Percentiles rank a stretch among this genome's conserved stretches.
Conservation (phyloP, 495 filamentous ascomycete genomes). For the Cenococcum geophilum region DNA sequence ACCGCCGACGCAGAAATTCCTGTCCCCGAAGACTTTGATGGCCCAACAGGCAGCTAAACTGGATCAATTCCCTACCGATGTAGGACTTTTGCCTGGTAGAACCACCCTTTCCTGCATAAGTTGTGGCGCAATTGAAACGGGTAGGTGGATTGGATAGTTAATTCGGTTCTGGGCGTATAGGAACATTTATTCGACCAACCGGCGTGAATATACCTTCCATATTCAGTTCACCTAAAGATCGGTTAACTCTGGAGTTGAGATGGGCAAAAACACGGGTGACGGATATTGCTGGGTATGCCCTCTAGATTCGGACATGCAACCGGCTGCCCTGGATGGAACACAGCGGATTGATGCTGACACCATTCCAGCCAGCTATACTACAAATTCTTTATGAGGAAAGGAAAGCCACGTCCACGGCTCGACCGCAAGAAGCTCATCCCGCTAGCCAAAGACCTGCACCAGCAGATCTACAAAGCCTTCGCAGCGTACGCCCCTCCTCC, state of each 20-base stretch:
- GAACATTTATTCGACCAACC: conserved; percentile 55
- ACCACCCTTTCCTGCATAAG: background rate
- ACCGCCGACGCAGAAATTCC: background rate
- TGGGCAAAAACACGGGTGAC: background rate
- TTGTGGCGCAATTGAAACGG: background rate
- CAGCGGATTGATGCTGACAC: background rate
- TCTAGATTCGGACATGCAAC: background rate
- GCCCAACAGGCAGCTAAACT: background rate
- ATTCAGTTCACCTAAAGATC: conserved; percentile 43
- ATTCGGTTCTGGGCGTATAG: conserved; percentile 23
- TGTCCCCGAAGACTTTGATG: too few relatives aligned
- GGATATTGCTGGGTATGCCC: background rate
- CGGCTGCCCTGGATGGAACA: background rate
- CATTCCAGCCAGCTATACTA: conserved; percentile 31
- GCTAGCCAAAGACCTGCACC: conserved; percentile 55
- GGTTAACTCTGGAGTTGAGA: background rate
- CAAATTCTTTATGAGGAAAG: conserved; percentile 42
- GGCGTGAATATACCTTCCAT: conserved; percentile 52
- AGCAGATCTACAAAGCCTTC: conserved; percentile 64
- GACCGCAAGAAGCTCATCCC: conserved; percentile 42
- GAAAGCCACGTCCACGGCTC: conserved; percentile 45
- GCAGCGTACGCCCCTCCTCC: conserved; percentile 56
- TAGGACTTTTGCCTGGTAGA: conserved; percentile 4
- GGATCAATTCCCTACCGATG: background rate
- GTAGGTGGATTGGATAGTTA: background rate